Percentiles rank a stretch among this genome's conserved stretches.
phyloP scores from a whole-genome alignment of 768 basidiomycete species.

The Calvatia gigantea region DNA sequence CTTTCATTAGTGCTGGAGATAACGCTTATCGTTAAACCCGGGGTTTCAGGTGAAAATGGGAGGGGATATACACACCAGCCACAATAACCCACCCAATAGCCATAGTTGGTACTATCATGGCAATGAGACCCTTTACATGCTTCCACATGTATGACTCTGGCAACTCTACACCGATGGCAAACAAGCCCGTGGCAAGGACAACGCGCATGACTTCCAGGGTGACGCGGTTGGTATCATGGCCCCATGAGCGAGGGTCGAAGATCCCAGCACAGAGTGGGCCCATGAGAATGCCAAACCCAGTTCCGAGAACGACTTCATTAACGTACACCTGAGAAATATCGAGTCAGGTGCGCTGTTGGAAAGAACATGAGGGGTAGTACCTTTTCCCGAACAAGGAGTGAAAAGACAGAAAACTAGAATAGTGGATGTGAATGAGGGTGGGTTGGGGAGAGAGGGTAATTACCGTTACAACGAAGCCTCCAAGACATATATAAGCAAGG shows the following conservation, averaged over 20 bases:
- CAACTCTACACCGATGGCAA: constrained; percentile 93
- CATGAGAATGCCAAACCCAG: constrained; percentile 59
- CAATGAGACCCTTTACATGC: constrained; percentile 66
- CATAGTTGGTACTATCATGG: constrained; percentile 83
- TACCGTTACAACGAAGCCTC: constrained; percentile 46
- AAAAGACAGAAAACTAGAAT: constrained; percentile 78
- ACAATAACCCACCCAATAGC: constrained; percentile 80
- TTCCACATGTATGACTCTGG: constrained; percentile 80
- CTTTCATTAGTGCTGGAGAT: constrained; percentile 55
- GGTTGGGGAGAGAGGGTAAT: constrained; percentile 8
- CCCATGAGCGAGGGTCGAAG: constrained; percentile 81
- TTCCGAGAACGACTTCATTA: constrained; percentile 93
- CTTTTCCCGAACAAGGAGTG: constrained; percentile 79
- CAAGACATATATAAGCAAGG: constrained; percentile 60
- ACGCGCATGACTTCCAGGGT: constrained; percentile 86
- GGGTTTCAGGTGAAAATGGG: not conserved
- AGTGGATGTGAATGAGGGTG: not conserved
- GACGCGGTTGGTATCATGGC: constrained; percentile 45
- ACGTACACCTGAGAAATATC: constrained; percentile 58
- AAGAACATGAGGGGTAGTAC: constrained; percentile 29
- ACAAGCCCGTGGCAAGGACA: constrained; percentile 88
- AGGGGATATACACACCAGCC: constrained; percentile 43
- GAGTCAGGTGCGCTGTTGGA: not conserved
- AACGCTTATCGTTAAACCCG: not conserved
- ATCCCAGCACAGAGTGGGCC: constrained; percentile 71